Evolutionary conservation across 176 grass and related monocot genomes (phyloP).

Genomic region (Ensete glaucum): DNA sequence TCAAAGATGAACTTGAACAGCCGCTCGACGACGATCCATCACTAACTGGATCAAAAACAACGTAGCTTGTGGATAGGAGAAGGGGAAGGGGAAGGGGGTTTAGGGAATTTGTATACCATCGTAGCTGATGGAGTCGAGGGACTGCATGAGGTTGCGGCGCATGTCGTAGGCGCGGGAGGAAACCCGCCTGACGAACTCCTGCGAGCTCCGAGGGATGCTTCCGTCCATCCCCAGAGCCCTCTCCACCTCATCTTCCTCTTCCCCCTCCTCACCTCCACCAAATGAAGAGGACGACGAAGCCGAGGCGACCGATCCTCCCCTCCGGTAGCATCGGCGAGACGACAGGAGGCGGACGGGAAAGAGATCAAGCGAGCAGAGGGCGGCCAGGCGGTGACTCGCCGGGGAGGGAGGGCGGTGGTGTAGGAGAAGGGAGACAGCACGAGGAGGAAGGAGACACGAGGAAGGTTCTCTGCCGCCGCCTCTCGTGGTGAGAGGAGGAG

Average conservation of each 20-base stretch:
- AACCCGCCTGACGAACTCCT: slow-evolving; percentile 75
- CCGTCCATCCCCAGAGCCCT: slow-evolving; percentile 84
- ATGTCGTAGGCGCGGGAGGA: slow-evolving; percentile 95
- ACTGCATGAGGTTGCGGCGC: slow-evolving; percentile 75
- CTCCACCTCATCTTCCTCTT: slow-evolving; percentile 55
- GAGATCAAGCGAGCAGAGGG: slow-evolving; percentile 1
- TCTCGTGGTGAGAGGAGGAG: neutral
- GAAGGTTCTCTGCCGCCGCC: neutral
- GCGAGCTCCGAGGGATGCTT: slow-evolving; percentile 69
- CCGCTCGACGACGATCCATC: neutral
- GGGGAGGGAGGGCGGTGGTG: slow-evolving; percentile 31
- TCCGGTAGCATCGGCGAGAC: slow-evolving; percentile 12
- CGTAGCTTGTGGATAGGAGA: neutral
- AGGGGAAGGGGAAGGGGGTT: neutral
- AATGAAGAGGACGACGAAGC: slow-evolving; percentile 21
- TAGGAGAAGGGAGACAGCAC: neutral
- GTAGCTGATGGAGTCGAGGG: slow-evolving; percentile 70
- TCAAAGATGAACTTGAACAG: neutral
- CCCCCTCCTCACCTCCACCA: slow-evolving; percentile 11
- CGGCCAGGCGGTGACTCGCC: slow-evolving; percentile 23
- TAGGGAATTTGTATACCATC: slow-evolving; percentile 35
- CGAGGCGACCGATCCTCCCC: neutral
- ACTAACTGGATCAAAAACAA: neutral
- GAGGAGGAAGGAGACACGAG: slow-evolving; percentile 1
- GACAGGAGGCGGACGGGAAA: slow-evolving; percentile 6